A percentile compares a stretch with the other conserved stretches of the same genome.
Evolutionary conservation across 768 basidiomycete species (phyloP).

Genomic region (Infundibulicybe gibba): DNA sequence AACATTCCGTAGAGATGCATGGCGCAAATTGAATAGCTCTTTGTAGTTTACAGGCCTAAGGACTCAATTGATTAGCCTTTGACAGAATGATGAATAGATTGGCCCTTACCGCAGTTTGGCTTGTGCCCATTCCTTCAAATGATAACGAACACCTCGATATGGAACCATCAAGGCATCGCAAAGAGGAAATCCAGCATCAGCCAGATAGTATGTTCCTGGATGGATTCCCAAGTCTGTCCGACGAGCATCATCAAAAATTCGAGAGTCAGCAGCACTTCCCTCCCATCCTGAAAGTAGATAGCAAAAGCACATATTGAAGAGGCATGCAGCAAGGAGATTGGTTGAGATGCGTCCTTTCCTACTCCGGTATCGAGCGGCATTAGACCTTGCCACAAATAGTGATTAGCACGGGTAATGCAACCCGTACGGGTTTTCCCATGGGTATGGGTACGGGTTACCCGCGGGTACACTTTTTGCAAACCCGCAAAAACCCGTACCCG

Average conservation of each 20-base stretch:
- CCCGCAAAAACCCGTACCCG: too few relatives aligned
- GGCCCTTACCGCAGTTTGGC: too few relatives aligned
- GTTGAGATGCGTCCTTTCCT: slow-evolving; percentile 8
- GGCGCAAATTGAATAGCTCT: slow-evolving; percentile 21
- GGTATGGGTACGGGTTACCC: too few relatives aligned
- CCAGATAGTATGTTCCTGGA: slow-evolving; percentile 18
- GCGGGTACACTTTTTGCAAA: too few relatives aligned
- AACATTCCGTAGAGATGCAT: slow-evolving; percentile 17
- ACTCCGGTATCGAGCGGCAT: slow-evolving; percentile 20
- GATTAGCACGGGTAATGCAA: too few relatives aligned
- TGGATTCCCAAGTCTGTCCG: slow-evolving; percentile 9
- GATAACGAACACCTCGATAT: slow-evolving; percentile 23
- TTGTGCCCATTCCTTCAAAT: slow-evolving; percentile 22
- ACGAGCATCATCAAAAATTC: slow-evolving; percentile 17
- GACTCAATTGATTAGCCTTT: too few relatives aligned
- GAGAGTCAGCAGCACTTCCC: slow-evolving; percentile 22
- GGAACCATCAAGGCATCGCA: slow-evolving; percentile 20
- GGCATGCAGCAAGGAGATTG: slow-evolving; percentile 18
- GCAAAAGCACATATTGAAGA: slow-evolving; percentile 16
- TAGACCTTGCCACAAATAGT: slow-evolving; percentile 17
- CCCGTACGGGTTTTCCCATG: too few relatives aligned
- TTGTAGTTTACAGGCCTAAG: slow-evolving; percentile 14
- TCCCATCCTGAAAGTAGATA: slow-evolving; percentile 30
- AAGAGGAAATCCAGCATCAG: slow-evolving; percentile 21
- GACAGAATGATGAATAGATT: not conserved